Evolutionary conservation across 768 basidiomycete genomes (phyloP).

Genomic region (Suillus plorans): DNA sequence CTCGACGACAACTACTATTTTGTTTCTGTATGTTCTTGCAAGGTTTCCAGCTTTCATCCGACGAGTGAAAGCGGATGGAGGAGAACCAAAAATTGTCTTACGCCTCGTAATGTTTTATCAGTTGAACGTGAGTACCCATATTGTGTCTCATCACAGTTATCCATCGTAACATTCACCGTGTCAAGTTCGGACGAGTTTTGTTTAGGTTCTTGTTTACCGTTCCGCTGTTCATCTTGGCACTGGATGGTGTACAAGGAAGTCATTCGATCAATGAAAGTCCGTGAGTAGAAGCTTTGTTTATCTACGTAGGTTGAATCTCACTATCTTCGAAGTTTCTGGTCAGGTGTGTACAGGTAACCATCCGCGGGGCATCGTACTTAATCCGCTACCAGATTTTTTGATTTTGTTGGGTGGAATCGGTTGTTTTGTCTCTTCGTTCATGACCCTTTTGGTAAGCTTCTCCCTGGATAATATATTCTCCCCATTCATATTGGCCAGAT

Average conservation of each 20-base stretch:
- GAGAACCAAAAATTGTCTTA: slow-evolving; percentile 71
- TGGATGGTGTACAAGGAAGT: slow-evolving; percentile 57
- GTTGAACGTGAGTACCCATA: slow-evolving; percentile 58
- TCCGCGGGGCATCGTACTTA: slow-evolving; percentile 4
- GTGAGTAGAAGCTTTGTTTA: slow-evolving; percentile 41
- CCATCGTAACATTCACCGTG: slow-evolving; percentile 1
- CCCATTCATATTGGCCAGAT: slow-evolving; percentile 42
- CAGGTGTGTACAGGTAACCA: slow-evolving; percentile 41
- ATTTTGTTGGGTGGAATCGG: slow-evolving; percentile 72
- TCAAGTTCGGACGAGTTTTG: slow-evolving; percentile 64
- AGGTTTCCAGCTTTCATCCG: slow-evolving; percentile 71
- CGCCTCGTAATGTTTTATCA: slow-evolving; percentile 74
- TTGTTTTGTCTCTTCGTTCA: slow-evolving; percentile 75
- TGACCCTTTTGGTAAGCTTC: slow-evolving; percentile 68
- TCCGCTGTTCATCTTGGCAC: slow-evolving; percentile 63
- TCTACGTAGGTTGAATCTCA: neutral
- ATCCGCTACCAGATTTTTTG: slow-evolving; percentile 53
- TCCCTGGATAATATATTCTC: neutral
- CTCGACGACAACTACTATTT: slow-evolving; percentile 64
- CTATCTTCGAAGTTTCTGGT: slow-evolving; percentile 48
- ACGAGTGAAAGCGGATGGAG: slow-evolving; percentile 71
- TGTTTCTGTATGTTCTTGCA: slow-evolving; percentile 69
- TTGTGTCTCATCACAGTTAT: slow-evolving; percentile 5
- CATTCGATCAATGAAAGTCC: slow-evolving; percentile 51
- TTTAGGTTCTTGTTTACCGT: slow-evolving; percentile 76